Conservation (phyloP, 2,329 filamentous ascomycete genomes). For the Claviceps citrina region DNA sequence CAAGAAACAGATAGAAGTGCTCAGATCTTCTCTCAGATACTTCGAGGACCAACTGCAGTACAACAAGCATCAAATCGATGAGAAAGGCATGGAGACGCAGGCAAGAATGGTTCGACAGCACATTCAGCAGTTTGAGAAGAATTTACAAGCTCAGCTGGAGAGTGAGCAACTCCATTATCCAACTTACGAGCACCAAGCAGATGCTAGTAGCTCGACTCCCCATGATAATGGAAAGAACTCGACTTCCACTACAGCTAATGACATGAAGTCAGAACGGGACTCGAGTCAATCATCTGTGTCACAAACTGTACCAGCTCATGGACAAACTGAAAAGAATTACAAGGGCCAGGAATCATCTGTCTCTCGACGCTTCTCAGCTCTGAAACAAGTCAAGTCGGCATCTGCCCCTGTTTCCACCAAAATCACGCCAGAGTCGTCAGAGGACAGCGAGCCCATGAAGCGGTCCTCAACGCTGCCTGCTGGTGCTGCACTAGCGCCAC, state of each 20-base stretch:
- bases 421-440: slow-evolving; percentile 8
- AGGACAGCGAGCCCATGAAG: slow-evolving; percentile 14
- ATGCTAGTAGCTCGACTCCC: slow-evolving; percentile 9
- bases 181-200: slow-evolving; percentile 16
- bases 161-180: slow-evolving; percentile 30
- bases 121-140: slow-evolving; percentile 35
- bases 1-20: slow-evolving; percentile 37
- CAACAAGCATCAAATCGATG: slow-evolving; percentile 48
- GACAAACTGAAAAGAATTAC: slow-evolving; percentile 5
- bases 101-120: slow-evolving; percentile 27
- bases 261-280: slow-evolving; percentile 7
- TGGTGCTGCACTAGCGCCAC: slow-evolving; percentile 32
- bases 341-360: slow-evolving; percentile 7
- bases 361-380: slow-evolving; percentile 10
- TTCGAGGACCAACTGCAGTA: slow-evolving; percentile 43
- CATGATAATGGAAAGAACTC: slow-evolving; percentile 7
- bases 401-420: slow-evolving; percentile 10
- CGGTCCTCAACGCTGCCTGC: slow-evolving; percentile 26
- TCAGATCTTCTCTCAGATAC: slow-evolving; percentile 38
- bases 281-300: slow-evolving; percentile 7
- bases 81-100: slow-evolving; percentile 31
- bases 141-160: slow-evolving; percentile 27
- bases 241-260: slow-evolving; percentile 8
- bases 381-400: slow-evolving; percentile 17
- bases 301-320: slow-evolving; percentile 7